Conservation (phyloP, 108 stramenopile species). For the Mediolabrus comicus region DNA sequence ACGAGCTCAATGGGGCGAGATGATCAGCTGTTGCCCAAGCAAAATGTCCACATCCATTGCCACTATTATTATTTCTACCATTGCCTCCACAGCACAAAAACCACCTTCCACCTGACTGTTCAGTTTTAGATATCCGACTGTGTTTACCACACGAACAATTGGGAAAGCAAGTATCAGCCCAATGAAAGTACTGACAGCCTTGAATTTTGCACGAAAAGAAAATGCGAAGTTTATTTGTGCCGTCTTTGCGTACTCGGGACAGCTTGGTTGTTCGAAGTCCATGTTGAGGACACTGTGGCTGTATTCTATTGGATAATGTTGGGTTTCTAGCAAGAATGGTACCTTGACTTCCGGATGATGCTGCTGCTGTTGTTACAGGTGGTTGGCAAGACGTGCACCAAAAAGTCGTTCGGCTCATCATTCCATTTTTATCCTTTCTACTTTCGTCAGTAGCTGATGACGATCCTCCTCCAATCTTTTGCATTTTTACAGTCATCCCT, state of each 20-base stretch:
- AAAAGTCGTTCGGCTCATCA: slow-evolving; percentile 56
- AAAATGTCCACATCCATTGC: slow-evolving; percentile 40
- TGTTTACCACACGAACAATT: slow-evolving; percentile 42
- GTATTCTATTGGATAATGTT: not conserved
- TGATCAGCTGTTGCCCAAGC: slow-evolving; percentile 41
- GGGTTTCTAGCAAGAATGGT: not conserved
- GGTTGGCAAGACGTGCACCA: slow-evolving; percentile 66
- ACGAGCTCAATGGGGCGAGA: slow-evolving; percentile 15
- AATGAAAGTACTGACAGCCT: slow-evolving; percentile 52
- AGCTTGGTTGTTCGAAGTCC: slow-evolving; percentile 36
- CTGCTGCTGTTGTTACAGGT: not conserved
- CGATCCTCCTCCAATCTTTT: slow-evolving; percentile 50
- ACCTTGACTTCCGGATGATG: not conserved
- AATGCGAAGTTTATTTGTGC: slow-evolving; percentile 40
- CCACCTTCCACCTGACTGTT: slow-evolving; percentile 57
- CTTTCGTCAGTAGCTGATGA: not conserved
- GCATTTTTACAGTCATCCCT: slow-evolving; percentile 48
- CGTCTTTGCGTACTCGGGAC: slow-evolving; percentile 43
- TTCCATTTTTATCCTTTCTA: slow-evolving; percentile 1
- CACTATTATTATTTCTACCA: slow-evolving; percentile 8
- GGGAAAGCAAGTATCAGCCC: slow-evolving; percentile 62
- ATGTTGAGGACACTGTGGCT: slow-evolving; percentile 56
- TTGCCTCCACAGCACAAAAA: slow-evolving; percentile 53
- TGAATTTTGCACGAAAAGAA: slow-evolving; percentile 49
- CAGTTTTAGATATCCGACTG: slow-evolving; percentile 54